Conservation (phyloP, 306 rosid species). For the Senna siamea region DNA sequence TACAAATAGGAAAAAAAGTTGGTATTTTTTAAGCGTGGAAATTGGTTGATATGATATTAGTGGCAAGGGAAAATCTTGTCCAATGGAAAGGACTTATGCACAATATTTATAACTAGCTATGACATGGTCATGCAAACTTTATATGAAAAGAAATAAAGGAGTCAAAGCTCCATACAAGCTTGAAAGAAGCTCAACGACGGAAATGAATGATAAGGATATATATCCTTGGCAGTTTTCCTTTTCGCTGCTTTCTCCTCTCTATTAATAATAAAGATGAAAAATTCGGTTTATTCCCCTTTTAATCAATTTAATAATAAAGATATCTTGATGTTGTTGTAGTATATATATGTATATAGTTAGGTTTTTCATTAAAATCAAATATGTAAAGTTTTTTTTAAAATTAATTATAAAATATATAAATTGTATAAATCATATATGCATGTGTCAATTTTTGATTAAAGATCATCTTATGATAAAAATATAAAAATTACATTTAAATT, state of each 20-base stretch:
- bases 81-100: slow-evolving; percentile 32
- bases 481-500: no score
- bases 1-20: no score
- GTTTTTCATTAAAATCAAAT: no score
- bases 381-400: no score
- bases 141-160: slow-evolving; percentile 20
- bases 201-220: slow-evolving; percentile 23
- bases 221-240: slow-evolving; percentile 23
- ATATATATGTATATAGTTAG: neutral
- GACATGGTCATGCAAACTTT: slow-evolving; percentile 6
- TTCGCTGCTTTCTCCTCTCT: neutral
- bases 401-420: no score
- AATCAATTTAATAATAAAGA: neutral
- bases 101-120: neutral
- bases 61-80: neutral
- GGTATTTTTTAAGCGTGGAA: no score
- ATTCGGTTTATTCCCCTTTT: neutral
- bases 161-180: slow-evolving; percentile 40
- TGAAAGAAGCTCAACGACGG: slow-evolving; percentile 25
- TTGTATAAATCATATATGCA: no score
- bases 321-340: no score
- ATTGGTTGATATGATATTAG: no score
- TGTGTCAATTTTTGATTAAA: no score
- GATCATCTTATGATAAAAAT: no score
- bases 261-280: neutral